Evolutionary conservation across 2,329 filamentous ascomycete species (phyloP), one percentile per base, ranked within the genome.

Genomic region (Penicillium sp.): DNA sequence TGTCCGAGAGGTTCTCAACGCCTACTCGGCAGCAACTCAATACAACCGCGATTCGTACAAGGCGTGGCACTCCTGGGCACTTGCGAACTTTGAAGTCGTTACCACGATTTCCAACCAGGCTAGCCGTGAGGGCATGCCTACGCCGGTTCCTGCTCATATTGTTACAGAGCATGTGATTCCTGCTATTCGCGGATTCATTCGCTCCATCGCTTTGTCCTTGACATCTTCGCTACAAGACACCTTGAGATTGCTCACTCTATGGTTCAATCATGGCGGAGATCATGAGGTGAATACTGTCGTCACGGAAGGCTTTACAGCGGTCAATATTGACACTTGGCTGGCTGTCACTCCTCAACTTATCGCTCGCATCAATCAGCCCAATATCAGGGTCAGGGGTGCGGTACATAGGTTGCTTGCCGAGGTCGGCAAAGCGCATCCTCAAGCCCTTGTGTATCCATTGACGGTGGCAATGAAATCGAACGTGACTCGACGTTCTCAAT

Each of bases 391-490:
- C 10, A 88, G 96, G 64, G 87, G 90, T 64, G 90, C 93, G 0
- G 93, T 99, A 50, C 94, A 99, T 73, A 91, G 94, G 58, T 81
- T 99, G 4, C 83, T 99, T 37, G 89, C 90, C 2, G 93, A 99
- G 73, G 90, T 99, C 41, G 95, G 95, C 56, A 88, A 94, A 62
- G 89, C 90, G 38, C 94, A 99, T 73, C 94, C 95, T 9, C 95
- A 99, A 73, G 94, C 95, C 29, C 79, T 99, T 42, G 94, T 99
- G 17, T 99, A 97, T 72, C 93, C 94, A 8, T 83, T 99, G 70
- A 99, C 94, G 0, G 95, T 99, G 19, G 93, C 94, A 15, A 97
- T 97, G 87, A 99, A 99, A 75, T 97, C 94, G 1, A 90, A 95
- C 65, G 89, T 91, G 61, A 87, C 88, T 35, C 86, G 90, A 58